Conservation (phyloP, 495 filamentous ascomycete species). For the Glonium stellatum region DNA sequence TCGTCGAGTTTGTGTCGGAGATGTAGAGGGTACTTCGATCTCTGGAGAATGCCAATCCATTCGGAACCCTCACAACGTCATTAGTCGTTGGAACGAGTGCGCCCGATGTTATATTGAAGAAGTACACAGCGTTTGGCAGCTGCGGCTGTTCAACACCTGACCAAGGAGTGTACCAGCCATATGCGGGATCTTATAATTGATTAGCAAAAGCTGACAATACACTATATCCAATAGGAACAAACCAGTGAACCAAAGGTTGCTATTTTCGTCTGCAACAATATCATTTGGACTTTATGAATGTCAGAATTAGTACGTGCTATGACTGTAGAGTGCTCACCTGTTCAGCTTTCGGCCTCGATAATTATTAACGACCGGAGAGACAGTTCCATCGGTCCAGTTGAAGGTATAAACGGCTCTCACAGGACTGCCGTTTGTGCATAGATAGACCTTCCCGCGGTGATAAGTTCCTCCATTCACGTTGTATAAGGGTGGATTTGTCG, state of each 20-base stretch:
- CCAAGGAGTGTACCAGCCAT: constrained; percentile 2
- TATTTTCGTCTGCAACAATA: constrained; percentile 3
- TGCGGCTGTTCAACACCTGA: constrained; percentile 3
- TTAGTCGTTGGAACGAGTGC: constrained; percentile 6
- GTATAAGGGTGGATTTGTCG: constrained; percentile 5
- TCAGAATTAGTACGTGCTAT: no score
- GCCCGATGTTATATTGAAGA: constrained; percentile 6
- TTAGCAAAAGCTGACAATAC: not conserved
- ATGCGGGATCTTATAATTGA: not conserved
- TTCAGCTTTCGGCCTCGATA: constrained; percentile 12
- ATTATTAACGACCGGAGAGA: constrained; percentile 4
- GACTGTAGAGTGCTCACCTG: not conserved
- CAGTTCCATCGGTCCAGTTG: not conserved
- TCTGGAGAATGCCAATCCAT: constrained; percentile 9
- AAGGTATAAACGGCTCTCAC: constrained; percentile 6
- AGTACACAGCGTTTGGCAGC: constrained; percentile 14
- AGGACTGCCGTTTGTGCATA: constrained; percentile 10
- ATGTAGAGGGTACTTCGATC: constrained; percentile 9
- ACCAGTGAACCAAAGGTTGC: constrained; percentile 14
- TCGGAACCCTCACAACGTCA: constrained; percentile 7
- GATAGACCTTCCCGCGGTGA: constrained; percentile 4
- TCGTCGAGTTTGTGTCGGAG: constrained; percentile 9
- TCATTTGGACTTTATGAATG: constrained; percentile 15
- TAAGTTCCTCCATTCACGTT: constrained; percentile 14
- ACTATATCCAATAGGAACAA: not conserved